These are phyloP conservation scores for Bipolaris victoriae DNA, from an alignment of 2,329 filamentous ascomycete genomes.

Conservation along the genomic window DNA sequence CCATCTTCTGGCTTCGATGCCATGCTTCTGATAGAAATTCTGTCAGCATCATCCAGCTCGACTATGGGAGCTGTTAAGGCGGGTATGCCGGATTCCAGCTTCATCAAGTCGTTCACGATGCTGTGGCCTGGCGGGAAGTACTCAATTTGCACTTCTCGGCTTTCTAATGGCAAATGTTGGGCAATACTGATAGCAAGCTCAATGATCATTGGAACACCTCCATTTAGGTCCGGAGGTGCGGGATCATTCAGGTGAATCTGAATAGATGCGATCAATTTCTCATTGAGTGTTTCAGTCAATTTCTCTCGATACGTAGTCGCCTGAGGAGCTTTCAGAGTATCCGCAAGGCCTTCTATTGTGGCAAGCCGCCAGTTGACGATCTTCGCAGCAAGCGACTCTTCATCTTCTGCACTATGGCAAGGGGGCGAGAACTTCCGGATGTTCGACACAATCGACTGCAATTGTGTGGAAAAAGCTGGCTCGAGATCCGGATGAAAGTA, in stretches of 20 bases:
- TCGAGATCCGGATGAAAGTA: slow-evolving; percentile 93
- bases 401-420: slow-evolving; percentile 80
- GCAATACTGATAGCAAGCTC: slow-evolving; percentile 87
- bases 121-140: slow-evolving; percentile 80
- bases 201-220: slow-evolving; percentile 88
- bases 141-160: slow-evolving; percentile 84
- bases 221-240: slow-evolving; percentile 80
- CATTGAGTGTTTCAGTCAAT: slow-evolving; percentile 64
- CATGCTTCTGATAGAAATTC: slow-evolving; percentile 45
- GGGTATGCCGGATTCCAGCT: slow-evolving; percentile 69
- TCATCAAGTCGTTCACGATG: slow-evolving; percentile 79
- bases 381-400: slow-evolving; percentile 84
- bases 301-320: slow-evolving; percentile 69
- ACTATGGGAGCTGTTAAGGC: slow-evolving; percentile 53
- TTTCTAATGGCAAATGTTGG: slow-evolving; percentile 86
- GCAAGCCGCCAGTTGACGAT: slow-evolving; percentile 92
- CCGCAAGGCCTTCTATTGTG: slow-evolving; percentile 87
- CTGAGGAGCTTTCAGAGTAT: slow-evolving; percentile 68
- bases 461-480: slow-evolving; percentile 71
- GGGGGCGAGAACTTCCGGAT: slow-evolving; percentile 79
- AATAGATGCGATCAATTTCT: slow-evolving; percentile 72
- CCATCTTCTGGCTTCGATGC: slow-evolving; percentile 42
- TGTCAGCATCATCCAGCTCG: slow-evolving; percentile 51
- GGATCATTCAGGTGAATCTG: slow-evolving; percentile 78
- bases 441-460: slow-evolving; percentile 87